Percentiles rank a stretch among this genome's conserved stretches.
Conservation (phyloP, 306 rosid genomes). For the Cucumis melo region DNA sequence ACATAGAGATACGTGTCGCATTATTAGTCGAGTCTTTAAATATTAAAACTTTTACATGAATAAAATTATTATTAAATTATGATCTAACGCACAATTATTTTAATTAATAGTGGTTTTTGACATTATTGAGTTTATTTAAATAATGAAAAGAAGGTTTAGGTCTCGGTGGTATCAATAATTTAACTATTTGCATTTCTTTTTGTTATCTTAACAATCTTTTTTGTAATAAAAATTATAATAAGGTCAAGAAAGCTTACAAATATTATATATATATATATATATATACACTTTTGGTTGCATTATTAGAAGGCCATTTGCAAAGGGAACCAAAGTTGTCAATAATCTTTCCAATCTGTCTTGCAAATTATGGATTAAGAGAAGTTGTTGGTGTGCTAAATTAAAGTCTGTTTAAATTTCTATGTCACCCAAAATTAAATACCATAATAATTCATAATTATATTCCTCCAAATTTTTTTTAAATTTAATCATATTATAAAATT, state of each 20-base stretch:
- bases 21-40: no score
- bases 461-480: not conserved
- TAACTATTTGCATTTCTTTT: not conserved
- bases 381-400: not conserved
- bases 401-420: not conserved
- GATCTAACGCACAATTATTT: not conserved
- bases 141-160: not conserved
- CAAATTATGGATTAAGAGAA: not conserved
- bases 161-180: not conserved
- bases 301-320: not conserved
- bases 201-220: not conserved
- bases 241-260: not conserved
- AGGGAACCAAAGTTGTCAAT: not conserved
- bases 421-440: not conserved
- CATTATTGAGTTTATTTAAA: not conserved
- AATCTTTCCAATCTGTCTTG: not conserved
- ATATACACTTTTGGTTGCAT: not conserved
- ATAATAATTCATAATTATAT: not conserved
- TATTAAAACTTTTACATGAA: no score
- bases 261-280: no score
- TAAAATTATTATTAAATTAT: not conserved
- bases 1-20: no score
- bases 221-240: not conserved
- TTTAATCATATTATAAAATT: not conserved
- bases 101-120: not conserved